A percentile compares a stretch with the other conserved stretches of the same genome.
These are phyloP conservation scores for Yamadazyma scolyti DNA, from an alignment of 805 yeast species.

Conservation along the genomic window DNA sequence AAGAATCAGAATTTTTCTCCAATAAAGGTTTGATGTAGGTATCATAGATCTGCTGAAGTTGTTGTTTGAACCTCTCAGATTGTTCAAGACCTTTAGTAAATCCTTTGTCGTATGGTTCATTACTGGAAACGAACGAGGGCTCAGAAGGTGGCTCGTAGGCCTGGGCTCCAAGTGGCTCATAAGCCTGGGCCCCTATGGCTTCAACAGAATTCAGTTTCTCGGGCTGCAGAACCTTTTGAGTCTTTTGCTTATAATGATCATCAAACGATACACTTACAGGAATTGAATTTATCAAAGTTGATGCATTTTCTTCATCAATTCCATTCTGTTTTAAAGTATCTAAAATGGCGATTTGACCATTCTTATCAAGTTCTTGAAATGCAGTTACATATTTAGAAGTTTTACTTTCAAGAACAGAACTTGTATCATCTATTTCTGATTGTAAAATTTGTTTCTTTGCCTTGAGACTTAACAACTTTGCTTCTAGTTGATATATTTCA, in stretches of 20 bases:
- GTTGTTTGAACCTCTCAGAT: slow-evolving; percentile 19
- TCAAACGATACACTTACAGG: slow-evolving; percentile 29
- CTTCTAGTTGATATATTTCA: slow-evolving; percentile 39
- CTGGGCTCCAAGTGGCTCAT: slow-evolving; percentile 4
- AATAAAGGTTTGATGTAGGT: slow-evolving; percentile 11
- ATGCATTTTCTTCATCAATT: slow-evolving; percentile 14
- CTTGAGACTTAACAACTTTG: slow-evolving; percentile 26
- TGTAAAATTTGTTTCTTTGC: slow-evolving; percentile 29
- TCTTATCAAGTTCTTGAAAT: slow-evolving; percentile 33
- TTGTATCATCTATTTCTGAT: slow-evolving; percentile 41
- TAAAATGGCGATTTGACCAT: slow-evolving; percentile 33
- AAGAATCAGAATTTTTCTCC: slow-evolving; percentile 1
- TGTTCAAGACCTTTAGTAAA: slow-evolving; percentile 29
- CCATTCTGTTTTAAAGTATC: slow-evolving; percentile 23
- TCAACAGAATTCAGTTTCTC: neutral
- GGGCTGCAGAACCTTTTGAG: neutral
- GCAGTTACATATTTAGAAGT: slow-evolving; percentile 42
- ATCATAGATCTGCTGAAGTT: slow-evolving; percentile 10
- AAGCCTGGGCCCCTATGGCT: slow-evolving; percentile 18
- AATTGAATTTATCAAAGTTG: slow-evolving; percentile 11
- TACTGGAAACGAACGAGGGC: neutral
- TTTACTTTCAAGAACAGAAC: slow-evolving; percentile 48
- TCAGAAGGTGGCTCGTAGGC: neutral
- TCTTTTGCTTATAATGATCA: slow-evolving; percentile 10
- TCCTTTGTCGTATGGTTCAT: slow-evolving; percentile 34